Percentiles rank a stretch among this genome's conserved stretches.
phyloP scores from a whole-genome alignment of 768 basidiomycete genomes.

The Pisolithus albus region DNA sequence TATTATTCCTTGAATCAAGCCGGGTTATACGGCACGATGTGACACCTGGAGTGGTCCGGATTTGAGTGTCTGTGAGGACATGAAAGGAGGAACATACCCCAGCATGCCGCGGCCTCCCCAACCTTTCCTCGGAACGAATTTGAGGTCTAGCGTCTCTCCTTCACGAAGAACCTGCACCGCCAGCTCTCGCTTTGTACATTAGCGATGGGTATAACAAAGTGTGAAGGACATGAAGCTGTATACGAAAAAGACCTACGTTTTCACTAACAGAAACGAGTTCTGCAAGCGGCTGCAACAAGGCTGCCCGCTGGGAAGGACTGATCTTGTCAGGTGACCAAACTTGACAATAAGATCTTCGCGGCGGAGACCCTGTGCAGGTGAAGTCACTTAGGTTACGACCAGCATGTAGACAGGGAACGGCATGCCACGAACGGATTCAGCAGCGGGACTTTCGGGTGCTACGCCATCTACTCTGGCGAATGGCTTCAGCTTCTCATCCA shows the following conservation, averaged over 20 bases:
- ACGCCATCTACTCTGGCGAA: constrained; percentile 83
- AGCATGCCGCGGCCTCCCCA: constrained; percentile 88
- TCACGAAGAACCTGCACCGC: constrained; percentile 51
- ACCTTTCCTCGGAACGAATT: constrained; percentile 60
- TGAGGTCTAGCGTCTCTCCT: constrained; percentile 39
- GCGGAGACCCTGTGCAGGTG: constrained; percentile 49
- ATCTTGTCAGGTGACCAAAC: constrained; percentile 58
- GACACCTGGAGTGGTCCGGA: constrained; percentile 38
- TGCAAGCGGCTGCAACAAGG: constrained; percentile 63
- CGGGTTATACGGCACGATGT: constrained; percentile 47
- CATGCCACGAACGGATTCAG: constrained; percentile 57
- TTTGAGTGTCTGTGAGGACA: constrained; percentile 1
- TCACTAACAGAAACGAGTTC: constrained; percentile 71
- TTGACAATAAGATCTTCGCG: constrained; percentile 66
- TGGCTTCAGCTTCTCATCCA: constrained; percentile 28
- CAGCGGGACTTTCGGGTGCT: constrained; percentile 75
- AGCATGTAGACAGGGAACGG: neutral
- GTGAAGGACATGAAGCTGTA: neutral
- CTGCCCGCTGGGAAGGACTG: constrained; percentile 40
- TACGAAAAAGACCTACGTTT: constrained; percentile 46
- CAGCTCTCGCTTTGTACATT: constrained; percentile 45
- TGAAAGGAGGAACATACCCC: constrained; percentile 45
- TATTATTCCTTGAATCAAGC: neutral
- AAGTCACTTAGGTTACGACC: neutral
- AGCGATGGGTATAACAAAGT: neutral